Evolutionary conservation across 2,329 filamentous ascomycete genomes (phyloP).

Genomic region (Colletotrichum chrysophilum): DNA sequence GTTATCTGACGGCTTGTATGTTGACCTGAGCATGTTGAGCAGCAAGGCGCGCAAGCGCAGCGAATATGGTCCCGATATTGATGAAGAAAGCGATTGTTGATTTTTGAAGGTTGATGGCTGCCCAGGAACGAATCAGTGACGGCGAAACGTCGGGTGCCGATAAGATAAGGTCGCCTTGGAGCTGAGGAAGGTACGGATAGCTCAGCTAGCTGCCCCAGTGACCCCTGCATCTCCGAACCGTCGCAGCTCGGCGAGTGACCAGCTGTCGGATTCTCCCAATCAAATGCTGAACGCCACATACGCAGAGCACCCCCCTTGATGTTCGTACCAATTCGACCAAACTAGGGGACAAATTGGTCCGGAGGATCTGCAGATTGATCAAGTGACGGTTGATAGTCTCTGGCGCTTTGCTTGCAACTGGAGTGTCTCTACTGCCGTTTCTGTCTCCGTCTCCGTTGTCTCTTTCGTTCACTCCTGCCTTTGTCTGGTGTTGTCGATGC

Average conservation of each 20-base stretch:
- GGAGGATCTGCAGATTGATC: not conserved
- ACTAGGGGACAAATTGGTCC: not conserved
- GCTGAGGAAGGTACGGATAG: not conserved
- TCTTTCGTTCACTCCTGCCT: not conserved
- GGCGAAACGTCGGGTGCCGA: conserved; percentile 7
- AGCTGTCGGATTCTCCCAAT: not conserved
- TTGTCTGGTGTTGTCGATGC: conserved; percentile 33
- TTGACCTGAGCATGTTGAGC: conserved; percentile 74
- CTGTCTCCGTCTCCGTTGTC: not conserved
- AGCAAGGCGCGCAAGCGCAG: not conserved
- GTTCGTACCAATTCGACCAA: not conserved
- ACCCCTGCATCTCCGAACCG: not conserved
- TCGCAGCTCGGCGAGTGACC: not conserved
- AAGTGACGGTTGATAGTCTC: conserved; percentile 7
- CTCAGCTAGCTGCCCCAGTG: not conserved
- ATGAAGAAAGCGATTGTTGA: not conserved
- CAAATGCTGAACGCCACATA: not conserved
- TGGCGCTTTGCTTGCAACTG: not conserved
- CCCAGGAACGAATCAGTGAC: not conserved
- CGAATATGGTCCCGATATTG: not conserved
- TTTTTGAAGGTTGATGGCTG: not conserved
- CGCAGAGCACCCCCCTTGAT: not conserved
- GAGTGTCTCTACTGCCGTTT: not conserved
- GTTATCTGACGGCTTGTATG: conserved; percentile 65
- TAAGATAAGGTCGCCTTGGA: conserved; percentile 5